phyloP scores from a whole-genome alignment of 2,329 filamentous ascomycete species.

The Lachnellula arida region DNA sequence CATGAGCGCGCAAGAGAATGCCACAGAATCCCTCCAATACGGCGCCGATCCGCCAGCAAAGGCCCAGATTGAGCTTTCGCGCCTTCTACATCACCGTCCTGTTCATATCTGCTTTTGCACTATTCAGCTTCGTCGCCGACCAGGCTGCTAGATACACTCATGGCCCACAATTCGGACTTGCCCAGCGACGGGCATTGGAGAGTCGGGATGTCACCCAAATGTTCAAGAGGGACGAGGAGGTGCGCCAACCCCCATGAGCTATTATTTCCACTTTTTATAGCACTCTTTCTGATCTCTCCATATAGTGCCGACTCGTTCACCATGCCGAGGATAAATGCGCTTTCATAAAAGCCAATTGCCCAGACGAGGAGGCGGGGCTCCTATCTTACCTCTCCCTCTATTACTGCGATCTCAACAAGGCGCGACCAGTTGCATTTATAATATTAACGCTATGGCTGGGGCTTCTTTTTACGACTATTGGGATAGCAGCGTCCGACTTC shows the following conservation, averaged over 20 bases:
- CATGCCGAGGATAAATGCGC: conserved; percentile 74
- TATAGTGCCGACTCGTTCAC: conserved; percentile 74
- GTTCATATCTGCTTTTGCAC: conserved; percentile 26
- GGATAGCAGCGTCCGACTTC: conserved; percentile 96
- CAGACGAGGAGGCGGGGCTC: conserved; percentile 84
- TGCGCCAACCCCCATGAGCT: conserved; percentile 8
- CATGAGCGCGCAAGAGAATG: conserved; percentile 23
- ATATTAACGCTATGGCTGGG: conserved; percentile 79
- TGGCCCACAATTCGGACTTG: conserved; percentile 25
- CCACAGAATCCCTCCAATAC: conserved; percentile 16
- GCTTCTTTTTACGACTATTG: conserved; percentile 91
- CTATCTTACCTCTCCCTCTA: conserved; percentile 86
- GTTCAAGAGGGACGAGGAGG: conserved; percentile 31
- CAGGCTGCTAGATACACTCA: conserved; percentile 27
- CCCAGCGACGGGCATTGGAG: conserved; percentile 26
- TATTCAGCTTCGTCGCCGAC: conserved; percentile 29
- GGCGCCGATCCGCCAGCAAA: conserved; percentile 13
- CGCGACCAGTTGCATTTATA: conserved; percentile 71
- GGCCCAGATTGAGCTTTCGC: conserved; percentile 27
- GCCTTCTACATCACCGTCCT: conserved; percentile 32
- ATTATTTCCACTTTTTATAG: neutral
- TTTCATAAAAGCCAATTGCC: conserved; percentile 77
- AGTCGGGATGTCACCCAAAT: conserved; percentile 21
- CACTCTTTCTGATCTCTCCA: neutral
- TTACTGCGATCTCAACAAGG: conserved; percentile 71